These are phyloP conservation scores for Vicia villosa DNA, from an alignment of 306 rosid species.

Conservation along the genomic window DNA sequence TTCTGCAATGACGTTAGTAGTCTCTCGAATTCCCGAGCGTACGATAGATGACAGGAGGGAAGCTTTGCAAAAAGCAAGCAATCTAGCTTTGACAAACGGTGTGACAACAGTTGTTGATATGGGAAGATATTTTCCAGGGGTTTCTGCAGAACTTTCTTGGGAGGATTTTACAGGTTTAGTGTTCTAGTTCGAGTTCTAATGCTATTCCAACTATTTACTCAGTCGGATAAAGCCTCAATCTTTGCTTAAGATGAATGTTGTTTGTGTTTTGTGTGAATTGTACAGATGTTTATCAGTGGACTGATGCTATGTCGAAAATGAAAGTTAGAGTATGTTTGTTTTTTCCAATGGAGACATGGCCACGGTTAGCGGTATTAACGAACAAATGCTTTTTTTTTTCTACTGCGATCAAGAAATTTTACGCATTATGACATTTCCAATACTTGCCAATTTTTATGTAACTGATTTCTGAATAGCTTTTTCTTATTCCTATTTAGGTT, in stretches of 20 bases:
- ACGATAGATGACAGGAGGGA: constrained; percentile 77
- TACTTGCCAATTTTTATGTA: no score
- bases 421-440: no score
- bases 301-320: constrained; percentile 75
- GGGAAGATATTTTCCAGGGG: constrained; percentile 80
- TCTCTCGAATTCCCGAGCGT: constrained; percentile 59
- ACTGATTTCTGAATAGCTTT: constrained; percentile 9
- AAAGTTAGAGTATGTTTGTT: constrained; percentile 77
- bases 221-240: constrained; percentile 4
- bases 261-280: constrained; percentile 27
- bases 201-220: constrained; percentile 14
- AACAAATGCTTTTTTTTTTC: constrained; percentile 20
- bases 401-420: no score
- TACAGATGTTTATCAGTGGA: constrained; percentile 93
- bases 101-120: constrained; percentile 89
- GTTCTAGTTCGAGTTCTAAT: constrained; percentile 13
- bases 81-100: constrained; percentile 63
- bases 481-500: constrained; percentile 49
- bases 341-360: constrained; percentile 84
- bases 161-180: constrained; percentile 81
- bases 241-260: constrained; percentile 22
- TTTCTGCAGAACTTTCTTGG: constrained; percentile 64
- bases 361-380: constrained; percentile 63
- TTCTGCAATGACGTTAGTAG: constrained; percentile 60
- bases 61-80: constrained; percentile 75